Conservation (phyloP, 2,329 filamentous ascomycete genomes). For the Amylocarpus encephaloides region DNA sequence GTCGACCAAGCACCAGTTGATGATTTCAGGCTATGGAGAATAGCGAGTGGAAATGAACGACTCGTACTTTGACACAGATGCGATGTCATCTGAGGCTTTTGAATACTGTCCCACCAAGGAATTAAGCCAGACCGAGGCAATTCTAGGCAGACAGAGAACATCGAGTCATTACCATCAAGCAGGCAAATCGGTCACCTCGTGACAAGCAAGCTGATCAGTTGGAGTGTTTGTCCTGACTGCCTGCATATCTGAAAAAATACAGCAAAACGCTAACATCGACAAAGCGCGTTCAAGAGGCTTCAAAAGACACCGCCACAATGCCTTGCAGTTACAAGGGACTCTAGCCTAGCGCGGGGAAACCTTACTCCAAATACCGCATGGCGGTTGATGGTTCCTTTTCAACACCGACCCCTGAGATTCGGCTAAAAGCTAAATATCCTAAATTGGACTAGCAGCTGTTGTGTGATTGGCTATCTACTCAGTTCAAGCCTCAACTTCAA, state of each 20-base stretch:
- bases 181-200: too few species aligned
- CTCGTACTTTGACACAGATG: neutral
- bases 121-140: too few species aligned
- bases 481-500: neutral
- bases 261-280: neutral
- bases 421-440: slow-evolving; percentile 10
- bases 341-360: slow-evolving; percentile 16
- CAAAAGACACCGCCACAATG: neutral
- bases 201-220: too few species aligned
- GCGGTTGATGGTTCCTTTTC: slow-evolving; percentile 5
- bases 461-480: neutral
- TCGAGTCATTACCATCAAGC: too few species aligned
- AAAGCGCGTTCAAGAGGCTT: neutral
- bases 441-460: neutral
- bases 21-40: neutral
- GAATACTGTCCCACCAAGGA: too few species aligned
- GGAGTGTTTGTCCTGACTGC: too few species aligned
- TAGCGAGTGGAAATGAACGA: neutral
- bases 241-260: too few species aligned
- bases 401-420: slow-evolving; percentile 9
- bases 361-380: slow-evolving; percentile 16
- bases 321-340: neutral
- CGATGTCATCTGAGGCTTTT: too few species aligned
- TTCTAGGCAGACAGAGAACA: too few species aligned
- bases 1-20: neutral